Percentiles rank a stretch among this genome's conserved stretches.
These are phyloP conservation scores for Trifolium pratense DNA, from an alignment of 306 rosid species.

Conservation along the genomic window DNA sequence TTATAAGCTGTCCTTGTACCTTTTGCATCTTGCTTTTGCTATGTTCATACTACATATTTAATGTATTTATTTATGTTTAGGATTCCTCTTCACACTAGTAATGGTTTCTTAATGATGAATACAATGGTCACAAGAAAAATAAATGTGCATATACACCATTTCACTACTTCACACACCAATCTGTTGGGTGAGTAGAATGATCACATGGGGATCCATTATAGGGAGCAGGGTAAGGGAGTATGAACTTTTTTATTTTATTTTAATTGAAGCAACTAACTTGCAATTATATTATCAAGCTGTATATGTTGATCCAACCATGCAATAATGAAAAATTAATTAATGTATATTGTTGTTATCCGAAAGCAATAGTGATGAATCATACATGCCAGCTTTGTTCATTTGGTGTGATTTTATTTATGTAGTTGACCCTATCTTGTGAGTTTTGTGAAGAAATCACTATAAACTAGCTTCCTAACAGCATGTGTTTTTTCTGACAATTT, in stretches of 20 bases:
- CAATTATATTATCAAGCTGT: conserved; percentile 37
- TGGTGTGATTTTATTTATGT: conserved; percentile 38
- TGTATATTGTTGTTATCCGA: conserved; percentile 45
- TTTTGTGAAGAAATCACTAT: conserved; percentile 17
- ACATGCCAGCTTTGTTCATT: conserved; percentile 46
- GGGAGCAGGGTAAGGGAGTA: not conserved
- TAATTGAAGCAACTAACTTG: conserved; percentile 32
- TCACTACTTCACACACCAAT: not conserved
- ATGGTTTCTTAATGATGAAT: conserved; percentile 43
- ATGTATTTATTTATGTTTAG: conserved; percentile 22
- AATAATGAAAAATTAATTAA: conserved; percentile 39
- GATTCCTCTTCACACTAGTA: conserved; percentile 37
- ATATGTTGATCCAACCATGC: conserved; percentile 37
- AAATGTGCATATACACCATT: conserved; percentile 13
- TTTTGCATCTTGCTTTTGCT: conserved; percentile 41
- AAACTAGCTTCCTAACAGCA: not conserved
- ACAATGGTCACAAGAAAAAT: not conserved
- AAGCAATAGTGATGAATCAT: conserved; percentile 31
- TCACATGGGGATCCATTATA: conserved; percentile 41
- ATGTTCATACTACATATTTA: conserved; percentile 41
- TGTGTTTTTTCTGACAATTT: not conserved
- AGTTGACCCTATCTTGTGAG: conserved; percentile 41
- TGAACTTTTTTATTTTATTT: conserved; percentile 2
- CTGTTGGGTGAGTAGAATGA: conserved; percentile 28
- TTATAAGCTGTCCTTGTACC: conserved; percentile 42